Conservation (phyloP, 23 red algal genomes). For the Chondrus crispus region DNA sequence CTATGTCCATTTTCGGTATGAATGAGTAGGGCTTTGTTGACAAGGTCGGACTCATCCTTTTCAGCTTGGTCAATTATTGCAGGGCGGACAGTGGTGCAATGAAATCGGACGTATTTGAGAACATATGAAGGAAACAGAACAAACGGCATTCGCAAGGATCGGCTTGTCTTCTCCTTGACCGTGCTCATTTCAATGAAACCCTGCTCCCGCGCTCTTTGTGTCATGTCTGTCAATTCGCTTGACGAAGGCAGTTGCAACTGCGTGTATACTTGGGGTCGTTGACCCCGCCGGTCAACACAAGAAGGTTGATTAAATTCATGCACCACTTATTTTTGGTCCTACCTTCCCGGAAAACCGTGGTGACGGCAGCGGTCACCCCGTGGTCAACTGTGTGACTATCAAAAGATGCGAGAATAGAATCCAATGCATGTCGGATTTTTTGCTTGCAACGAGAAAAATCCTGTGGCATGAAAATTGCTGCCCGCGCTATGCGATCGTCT, state of each 20-base stretch:
- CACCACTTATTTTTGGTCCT: slow-evolving; percentile 34
- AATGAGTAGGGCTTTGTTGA: neutral
- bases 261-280: slow-evolving; percentile 16
- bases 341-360: no score
- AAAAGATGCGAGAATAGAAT: no score
- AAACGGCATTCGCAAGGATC: neutral
- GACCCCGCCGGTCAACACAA: neutral
- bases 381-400: no score
- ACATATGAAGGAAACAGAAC: neutral
- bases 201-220: no score
- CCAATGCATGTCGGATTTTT: no score
- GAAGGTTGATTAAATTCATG: neutral
- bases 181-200: neutral
- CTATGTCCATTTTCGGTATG: neutral
- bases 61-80: neutral
- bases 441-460: no score
- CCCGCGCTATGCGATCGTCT: no score
- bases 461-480: no score
- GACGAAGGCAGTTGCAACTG: neutral
- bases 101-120: neutral
- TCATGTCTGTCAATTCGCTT: neutral
- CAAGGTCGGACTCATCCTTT: neutral
- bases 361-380: no score
- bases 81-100: neutral
- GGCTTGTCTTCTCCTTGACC: neutral